These are phyloP conservation scores for Leersia perrieri DNA, from an alignment of 176 grass and related monocot species.

Conservation along the genomic window DNA sequence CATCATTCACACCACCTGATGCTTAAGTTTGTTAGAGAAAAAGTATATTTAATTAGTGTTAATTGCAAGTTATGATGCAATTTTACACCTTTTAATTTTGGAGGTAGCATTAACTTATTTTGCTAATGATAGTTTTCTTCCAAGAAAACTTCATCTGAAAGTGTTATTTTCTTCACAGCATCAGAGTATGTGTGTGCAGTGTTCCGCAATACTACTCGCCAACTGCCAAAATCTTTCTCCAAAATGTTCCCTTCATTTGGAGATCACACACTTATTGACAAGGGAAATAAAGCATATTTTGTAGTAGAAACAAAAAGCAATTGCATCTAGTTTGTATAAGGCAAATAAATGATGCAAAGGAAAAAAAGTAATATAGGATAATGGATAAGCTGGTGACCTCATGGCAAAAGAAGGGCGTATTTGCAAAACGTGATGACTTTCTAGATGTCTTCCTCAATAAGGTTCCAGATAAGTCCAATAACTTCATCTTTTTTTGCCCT, in stretches of 20 bases:
- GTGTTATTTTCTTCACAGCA: background rate
- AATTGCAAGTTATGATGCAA: background rate
- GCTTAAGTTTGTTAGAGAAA: background rate
- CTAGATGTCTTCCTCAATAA: slow-evolving; percentile 49
- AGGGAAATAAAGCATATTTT: background rate
- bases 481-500: background rate
- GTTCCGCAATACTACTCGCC: no score
- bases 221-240: background rate
- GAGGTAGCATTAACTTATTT: background rate
- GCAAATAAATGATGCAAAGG: background rate
- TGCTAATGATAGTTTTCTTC: background rate
- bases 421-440: slow-evolving; percentile 15
- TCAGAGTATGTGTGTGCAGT: background rate
- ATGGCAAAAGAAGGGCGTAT: background rate
- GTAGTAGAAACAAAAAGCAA: background rate
- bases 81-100: background rate
- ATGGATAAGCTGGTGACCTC: slow-evolving; percentile 21
- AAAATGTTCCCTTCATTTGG: background rate
- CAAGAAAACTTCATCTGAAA: background rate
- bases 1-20: background rate
- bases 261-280: background rate
- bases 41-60: background rate
- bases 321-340: background rate
- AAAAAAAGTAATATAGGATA: slow-evolving; percentile 5
- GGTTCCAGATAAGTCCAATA: slow-evolving; percentile 37